Conservation (phyloP, 495 filamentous ascomycete genomes). For the Penicillium crystallinum region DNA sequence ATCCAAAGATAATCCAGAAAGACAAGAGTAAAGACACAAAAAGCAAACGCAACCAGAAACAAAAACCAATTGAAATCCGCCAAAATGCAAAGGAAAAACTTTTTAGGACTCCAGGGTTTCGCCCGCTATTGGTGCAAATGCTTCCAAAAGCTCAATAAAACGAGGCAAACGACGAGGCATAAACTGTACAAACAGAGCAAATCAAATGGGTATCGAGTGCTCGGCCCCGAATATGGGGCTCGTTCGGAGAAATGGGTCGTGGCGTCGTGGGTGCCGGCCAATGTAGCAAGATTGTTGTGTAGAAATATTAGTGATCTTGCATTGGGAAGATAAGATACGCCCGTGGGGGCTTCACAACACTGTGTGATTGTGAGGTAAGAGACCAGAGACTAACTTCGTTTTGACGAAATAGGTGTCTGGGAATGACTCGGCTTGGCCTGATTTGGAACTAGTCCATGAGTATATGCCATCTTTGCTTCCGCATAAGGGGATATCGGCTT, state of each 20-base stretch:
- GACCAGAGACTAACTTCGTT: background rate
- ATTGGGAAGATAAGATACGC: background rate
- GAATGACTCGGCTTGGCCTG: background rate
- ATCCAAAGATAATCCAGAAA: constrained; percentile 1
- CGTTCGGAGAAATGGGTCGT: constrained; percentile 17
- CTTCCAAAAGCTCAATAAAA: constrained; percentile 21
- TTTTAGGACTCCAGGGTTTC: constrained; percentile 28
- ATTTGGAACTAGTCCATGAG: background rate
- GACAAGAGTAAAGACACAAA: constrained; percentile 1
- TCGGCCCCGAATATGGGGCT: constrained; percentile 15
- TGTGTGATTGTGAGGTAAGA: background rate
- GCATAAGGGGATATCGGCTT: background rate
- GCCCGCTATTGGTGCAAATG: constrained; percentile 22
- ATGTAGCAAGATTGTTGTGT: constrained; percentile 6
- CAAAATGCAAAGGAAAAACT: constrained; percentile 17
- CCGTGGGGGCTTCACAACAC: background rate
- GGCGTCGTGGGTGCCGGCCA: constrained; percentile 7
- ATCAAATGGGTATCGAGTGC: constrained; percentile 29
- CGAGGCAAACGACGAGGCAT: constrained; percentile 23
- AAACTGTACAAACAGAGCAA: constrained; percentile 29
- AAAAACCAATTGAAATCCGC: constrained; percentile 12
- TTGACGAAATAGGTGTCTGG: background rate
- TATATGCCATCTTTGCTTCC: background rate
- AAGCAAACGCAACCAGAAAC: background rate
- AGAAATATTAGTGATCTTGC: constrained; percentile 4